Base-by-base conservation (phyloP, 352 stramenopile genomes). In the Phytophthora quininea region DNA sequence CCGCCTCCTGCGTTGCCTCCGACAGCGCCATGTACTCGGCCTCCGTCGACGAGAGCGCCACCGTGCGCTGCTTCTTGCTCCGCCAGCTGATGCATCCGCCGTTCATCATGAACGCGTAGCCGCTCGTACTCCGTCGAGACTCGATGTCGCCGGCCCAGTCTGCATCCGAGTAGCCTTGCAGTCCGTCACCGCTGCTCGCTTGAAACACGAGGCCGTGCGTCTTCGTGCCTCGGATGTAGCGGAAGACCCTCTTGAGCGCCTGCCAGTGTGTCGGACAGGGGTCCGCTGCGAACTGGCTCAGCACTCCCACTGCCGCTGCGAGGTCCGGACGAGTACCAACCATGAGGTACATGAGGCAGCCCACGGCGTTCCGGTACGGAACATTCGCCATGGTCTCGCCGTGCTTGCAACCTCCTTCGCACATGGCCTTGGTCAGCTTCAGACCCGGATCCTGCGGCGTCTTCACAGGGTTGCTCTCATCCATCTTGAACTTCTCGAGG, bases 291-390 rank as follows among this genome's bases (percentile, higher is more conserved):
- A 37, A 70, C 43, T 61, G 53, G 49, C 54, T 65, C 48, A 54
- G 29, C 1, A 31, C 42, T 12, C 30, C 32, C 10, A 70, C 56
- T 1, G 10, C 37, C 4, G 52, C 59, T 12, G 63, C 49, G 8
- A 65, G 60, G 14, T 64, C 55, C 15, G 55, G 63, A 15, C 63
- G 54, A 3, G 3, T 65, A 9, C 63, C 63, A 1, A 27, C 45
- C 55, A 65, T 51, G 0, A 65, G 37, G 33, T 70, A 70, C 55
- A 65, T 53, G 27, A 70, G 35, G 0, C 12, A 54, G 32, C 63
- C 55, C 14, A 70, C 32, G 4, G 57, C 8, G 2, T 32, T 27
- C 42, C 62, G 51, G 35, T 65, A 70, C 14, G 50, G 31, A 14
- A 57, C 60, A n/a, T 11, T 31, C 29, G 56, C 45, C 54, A 65